A percentile compares a stretch with the other conserved stretches of the same genome.
Evolutionary conservation across 768 basidiomycete species (phyloP).

Genomic region (Sistotremastrum niveocremeum): DNA sequence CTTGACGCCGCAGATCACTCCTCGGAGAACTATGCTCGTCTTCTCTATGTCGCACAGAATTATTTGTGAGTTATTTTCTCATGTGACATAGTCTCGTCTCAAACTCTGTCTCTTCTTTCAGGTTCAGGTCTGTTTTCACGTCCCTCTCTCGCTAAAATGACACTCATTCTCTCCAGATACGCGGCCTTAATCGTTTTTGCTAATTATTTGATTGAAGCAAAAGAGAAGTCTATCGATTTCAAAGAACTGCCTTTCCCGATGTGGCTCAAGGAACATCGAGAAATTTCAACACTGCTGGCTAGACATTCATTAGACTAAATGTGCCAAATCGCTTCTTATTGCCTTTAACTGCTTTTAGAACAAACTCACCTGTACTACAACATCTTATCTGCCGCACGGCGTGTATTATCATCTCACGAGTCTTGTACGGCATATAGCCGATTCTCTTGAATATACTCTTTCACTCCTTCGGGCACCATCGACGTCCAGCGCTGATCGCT

Average conservation of each 20-base stretch:
- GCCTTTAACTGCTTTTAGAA: no score
- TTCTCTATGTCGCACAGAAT: conserved; percentile 70
- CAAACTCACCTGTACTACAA: no score
- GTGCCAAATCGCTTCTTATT: background rate
- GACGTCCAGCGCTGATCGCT: conserved; percentile 28
- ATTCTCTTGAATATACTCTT: conserved; percentile 36
- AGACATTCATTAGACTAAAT: conserved; percentile 54
- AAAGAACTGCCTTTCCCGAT: conserved; percentile 49
- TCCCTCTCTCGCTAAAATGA: background rate
- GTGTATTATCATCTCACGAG: background rate
- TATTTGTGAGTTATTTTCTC: conserved; percentile 49
- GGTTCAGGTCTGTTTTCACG: background rate
- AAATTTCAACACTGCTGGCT: conserved; percentile 64
- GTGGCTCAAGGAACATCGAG: conserved; percentile 74
- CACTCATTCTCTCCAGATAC: conserved; percentile 30
- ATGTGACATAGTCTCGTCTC: conserved; percentile 11
- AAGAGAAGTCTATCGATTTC: conserved; percentile 24
- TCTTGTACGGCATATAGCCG: conserved; percentile 25
- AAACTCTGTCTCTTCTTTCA: background rate
- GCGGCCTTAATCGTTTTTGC: conserved; percentile 89
- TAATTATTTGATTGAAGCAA: conserved; percentile 77
- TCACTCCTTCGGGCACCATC: conserved; percentile 33
- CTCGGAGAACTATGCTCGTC: conserved; percentile 59
- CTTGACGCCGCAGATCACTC: conserved; percentile 72
- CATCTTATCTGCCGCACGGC: no score